phyloP scores from a whole-genome alignment of 768 basidiomycete genomes.

The Trametes sanguinea region DNA sequence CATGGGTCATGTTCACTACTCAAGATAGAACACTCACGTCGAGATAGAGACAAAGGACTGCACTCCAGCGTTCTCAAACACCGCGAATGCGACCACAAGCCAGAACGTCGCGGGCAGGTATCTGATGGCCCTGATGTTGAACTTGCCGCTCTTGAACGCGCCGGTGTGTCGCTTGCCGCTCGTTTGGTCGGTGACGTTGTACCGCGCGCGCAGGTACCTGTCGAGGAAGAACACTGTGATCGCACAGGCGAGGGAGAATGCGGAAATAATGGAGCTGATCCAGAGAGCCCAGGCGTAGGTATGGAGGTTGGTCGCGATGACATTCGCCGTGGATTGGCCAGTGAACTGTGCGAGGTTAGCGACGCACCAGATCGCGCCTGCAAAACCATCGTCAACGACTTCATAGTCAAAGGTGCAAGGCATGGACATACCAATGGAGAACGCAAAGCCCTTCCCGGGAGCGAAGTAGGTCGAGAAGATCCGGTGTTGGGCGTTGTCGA shows the following conservation, averaged over 20 bases:
- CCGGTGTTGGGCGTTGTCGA: constrained; percentile 47
- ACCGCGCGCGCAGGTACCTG: constrained; percentile 37
- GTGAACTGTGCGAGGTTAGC: constrained; percentile 45
- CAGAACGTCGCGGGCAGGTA: constrained; percentile 43
- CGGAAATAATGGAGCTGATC: constrained; percentile 42
- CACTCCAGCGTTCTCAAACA: constrained; percentile 47
- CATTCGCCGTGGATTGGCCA: constrained; percentile 44
- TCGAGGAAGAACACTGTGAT: constrained; percentile 40
- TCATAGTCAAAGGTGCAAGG: background rate
- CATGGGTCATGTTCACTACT: no score
- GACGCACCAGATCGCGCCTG: constrained; percentile 41
- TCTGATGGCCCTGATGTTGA: constrained; percentile 36
- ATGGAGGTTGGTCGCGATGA: constrained; percentile 40
- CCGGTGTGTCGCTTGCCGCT: constrained; percentile 35
- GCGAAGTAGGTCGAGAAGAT: constrained; percentile 48
- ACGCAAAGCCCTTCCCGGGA: constrained; percentile 43
- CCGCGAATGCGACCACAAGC: constrained; percentile 42
- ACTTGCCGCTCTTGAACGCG: constrained; percentile 28
- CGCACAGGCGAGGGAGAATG: constrained; percentile 42
- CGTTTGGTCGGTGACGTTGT: constrained; percentile 41
- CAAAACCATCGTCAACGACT: background rate
- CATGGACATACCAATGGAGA: constrained; percentile 35
- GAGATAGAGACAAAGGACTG: constrained; percentile 47
- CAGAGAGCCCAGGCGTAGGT: constrained; percentile 46
- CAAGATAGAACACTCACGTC: constrained; percentile 33